Percentiles rank a stretch among this genome's conserved stretches.
Evolutionary conservation across 2,329 filamentous ascomycete genomes (phyloP).

Genomic region (Aureobasidium melanogenum): DNA sequence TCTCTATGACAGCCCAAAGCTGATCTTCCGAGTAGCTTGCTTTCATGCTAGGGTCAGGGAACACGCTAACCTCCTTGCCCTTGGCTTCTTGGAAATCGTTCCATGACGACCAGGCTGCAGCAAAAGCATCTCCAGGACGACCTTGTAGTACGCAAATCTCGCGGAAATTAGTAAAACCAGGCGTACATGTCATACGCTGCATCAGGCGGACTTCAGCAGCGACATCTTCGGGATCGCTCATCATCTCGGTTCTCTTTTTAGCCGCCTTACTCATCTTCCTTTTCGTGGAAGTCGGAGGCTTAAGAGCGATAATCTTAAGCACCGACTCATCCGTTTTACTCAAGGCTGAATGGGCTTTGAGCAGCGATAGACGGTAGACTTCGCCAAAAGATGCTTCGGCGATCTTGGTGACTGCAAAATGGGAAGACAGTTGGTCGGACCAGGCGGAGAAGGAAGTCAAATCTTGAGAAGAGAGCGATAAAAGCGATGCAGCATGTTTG

Average conservation of each 20-base stretch:
- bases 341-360: constrained; percentile 17
- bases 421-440: constrained; percentile 31
- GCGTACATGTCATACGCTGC: constrained; percentile 49
- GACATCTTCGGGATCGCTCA: constrained; percentile 37
- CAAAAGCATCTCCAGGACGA: constrained; percentile 43
- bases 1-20: constrained; percentile 56
- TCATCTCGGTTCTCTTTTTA: constrained; percentile 32
- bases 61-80: constrained; percentile 34
- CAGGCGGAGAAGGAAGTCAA: constrained; percentile 32
- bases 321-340: constrained; percentile 32
- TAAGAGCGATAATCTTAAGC: constrained; percentile 37
- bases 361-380: constrained; percentile 49
- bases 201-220: constrained; percentile 43
- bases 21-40: constrained; percentile 46
- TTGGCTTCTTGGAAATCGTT: constrained; percentile 35
- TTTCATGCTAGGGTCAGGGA: constrained; percentile 48
- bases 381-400: constrained; percentile 60
- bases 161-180: constrained; percentile 55
- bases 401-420: constrained; percentile 49
- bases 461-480: constrained; percentile 25
- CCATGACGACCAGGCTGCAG: constrained; percentile 36
- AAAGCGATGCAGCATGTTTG: constrained; percentile 20
- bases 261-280: constrained; percentile 42
- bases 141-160: constrained; percentile 51
- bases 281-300: constrained; percentile 31